Evolutionary conservation across 495 filamentous ascomycete genomes (phyloP).

Genomic region (Xeromyces bisporus): DNA sequence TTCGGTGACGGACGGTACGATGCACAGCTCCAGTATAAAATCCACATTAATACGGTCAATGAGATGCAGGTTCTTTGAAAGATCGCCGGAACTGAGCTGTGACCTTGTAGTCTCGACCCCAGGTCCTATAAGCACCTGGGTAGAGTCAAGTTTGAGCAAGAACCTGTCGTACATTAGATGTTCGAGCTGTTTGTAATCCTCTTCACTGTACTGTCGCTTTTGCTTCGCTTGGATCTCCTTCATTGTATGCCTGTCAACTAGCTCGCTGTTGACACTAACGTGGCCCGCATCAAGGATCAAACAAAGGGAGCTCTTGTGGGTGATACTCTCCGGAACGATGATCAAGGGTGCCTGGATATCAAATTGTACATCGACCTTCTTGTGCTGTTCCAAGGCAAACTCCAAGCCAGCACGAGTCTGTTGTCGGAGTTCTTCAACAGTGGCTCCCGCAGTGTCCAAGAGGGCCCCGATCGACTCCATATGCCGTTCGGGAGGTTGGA

Average conservation of each 20-base stretch:
- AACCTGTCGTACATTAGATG: constrained; percentile 94
- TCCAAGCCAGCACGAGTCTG: constrained; percentile 91
- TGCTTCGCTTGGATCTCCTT: constrained; percentile 83
- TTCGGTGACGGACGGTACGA: constrained; percentile 83
- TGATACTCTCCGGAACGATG: constrained; percentile 88
- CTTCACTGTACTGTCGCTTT: constrained; percentile 67
- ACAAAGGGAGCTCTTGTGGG: constrained; percentile 59
- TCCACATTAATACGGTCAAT: constrained; percentile 95
- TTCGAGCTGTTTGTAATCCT: constrained; percentile 74
- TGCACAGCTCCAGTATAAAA: constrained; percentile 80
- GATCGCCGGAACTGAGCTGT: constrained; percentile 57
- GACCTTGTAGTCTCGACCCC: constrained; percentile 76
- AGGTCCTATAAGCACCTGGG: constrained; percentile 89
- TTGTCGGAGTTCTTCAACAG: constrained; percentile 81
- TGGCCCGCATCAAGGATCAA: constrained; percentile 93
- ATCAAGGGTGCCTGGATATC: constrained; percentile 93
- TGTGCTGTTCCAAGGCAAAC: constrained; percentile 92
- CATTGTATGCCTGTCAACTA: constrained; percentile 79
- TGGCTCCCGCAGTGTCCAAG: constrained; percentile 86
- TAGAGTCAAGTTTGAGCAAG: constrained; percentile 75
- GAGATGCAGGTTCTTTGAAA: constrained; percentile 63
- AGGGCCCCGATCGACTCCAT: constrained; percentile 96
- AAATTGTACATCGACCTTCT: constrained; percentile 89
- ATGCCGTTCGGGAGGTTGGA: constrained; percentile 86
- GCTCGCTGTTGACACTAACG: constrained; percentile 78